These are phyloP conservation scores for Moesziomyces antarcticus DNA, from an alignment of 1,284 basidiomycete species.

Conservation along the genomic window DNA sequence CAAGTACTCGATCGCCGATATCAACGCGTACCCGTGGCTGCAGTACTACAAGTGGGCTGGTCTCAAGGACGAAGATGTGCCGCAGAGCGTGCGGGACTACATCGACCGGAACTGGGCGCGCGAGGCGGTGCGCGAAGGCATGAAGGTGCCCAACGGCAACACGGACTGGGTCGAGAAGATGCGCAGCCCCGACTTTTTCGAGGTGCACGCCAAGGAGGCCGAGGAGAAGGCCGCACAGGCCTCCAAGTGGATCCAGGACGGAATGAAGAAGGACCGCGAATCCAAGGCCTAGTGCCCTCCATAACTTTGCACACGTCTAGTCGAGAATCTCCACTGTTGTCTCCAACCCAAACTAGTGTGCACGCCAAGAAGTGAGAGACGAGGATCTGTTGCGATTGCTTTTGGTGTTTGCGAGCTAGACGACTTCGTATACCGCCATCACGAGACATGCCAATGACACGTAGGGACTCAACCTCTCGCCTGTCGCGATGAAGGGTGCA, in stretches of 20 bases:
- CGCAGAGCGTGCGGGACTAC: constrained; percentile 28
- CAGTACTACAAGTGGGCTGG: constrained; percentile 44
- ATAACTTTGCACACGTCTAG: neutral
- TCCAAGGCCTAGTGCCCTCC: constrained; percentile 18
- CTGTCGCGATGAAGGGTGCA: constrained; percentile 16
- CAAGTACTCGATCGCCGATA: constrained; percentile 57
- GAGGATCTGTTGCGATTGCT: neutral
- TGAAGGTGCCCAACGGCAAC: constrained; percentile 34
- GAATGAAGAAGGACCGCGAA: constrained; percentile 46
- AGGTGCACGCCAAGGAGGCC: constrained; percentile 18
- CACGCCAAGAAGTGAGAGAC: no score
- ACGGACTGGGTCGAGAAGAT: constrained; percentile 41
- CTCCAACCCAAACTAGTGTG: no score
- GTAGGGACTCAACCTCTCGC: constrained; percentile 66
- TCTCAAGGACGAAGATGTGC: constrained; percentile 31
- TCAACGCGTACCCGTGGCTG: constrained; percentile 57
- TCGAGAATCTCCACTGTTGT: no score
- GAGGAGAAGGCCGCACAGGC: constrained; percentile 28
- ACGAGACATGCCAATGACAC: constrained; percentile 64
- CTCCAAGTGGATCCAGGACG: constrained; percentile 43
- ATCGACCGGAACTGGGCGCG: constrained; percentile 37
- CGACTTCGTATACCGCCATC: constrained; percentile 63
- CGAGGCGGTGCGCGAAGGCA: constrained; percentile 27
- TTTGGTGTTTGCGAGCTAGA: constrained; percentile 7
- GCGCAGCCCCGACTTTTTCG: constrained; percentile 26